Percentiles rank a stretch among this genome's conserved stretches.
These are phyloP conservation scores for Quercus lobata DNA, from an alignment of 331 rosid genomes.

Conservation along the genomic window DNA sequence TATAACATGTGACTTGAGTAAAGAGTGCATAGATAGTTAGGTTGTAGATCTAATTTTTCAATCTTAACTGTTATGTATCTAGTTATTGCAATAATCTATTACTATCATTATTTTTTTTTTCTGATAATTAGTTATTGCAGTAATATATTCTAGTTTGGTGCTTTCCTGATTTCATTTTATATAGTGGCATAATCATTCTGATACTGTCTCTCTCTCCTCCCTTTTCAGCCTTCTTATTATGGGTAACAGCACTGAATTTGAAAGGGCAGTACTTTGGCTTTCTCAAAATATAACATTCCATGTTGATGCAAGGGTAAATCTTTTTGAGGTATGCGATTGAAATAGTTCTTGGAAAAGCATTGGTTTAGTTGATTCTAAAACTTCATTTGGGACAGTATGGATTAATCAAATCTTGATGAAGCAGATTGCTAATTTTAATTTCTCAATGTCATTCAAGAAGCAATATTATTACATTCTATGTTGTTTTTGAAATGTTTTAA, in stretches of 20 bases:
- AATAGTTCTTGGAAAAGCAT: slow-evolving; percentile 1
- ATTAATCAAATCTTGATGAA: slow-evolving; percentile 20
- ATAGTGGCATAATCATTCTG: slow-evolving; percentile 9
- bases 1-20: slow-evolving; percentile 15
- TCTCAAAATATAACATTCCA: slow-evolving; percentile 75
- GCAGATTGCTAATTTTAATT: slow-evolving; percentile 4
- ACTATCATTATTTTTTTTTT: too few relatives aligned
- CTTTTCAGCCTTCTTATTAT: slow-evolving; percentile 68
- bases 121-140: not conserved
- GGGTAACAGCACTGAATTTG: slow-evolving; percentile 87
- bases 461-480: not conserved
- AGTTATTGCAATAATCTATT: not conserved
- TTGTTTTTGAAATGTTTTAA: slow-evolving; percentile 16
- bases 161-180: not conserved
- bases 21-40: not conserved
- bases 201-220: slow-evolving; percentile 18
- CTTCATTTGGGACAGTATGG: not conserved
- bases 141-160: not conserved
- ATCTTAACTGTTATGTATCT: not conserved
- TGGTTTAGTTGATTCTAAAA: slow-evolving; percentile 15
- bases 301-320: slow-evolving; percentile 90
- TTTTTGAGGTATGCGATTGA: slow-evolving; percentile 68
- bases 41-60: not conserved
- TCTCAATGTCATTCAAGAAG: slow-evolving; percentile 19
- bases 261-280: slow-evolving; percentile 80